These are phyloP conservation scores for Citrus sp. DNA, from an alignment of 345 rosid species.

Conservation along the genomic window DNA sequence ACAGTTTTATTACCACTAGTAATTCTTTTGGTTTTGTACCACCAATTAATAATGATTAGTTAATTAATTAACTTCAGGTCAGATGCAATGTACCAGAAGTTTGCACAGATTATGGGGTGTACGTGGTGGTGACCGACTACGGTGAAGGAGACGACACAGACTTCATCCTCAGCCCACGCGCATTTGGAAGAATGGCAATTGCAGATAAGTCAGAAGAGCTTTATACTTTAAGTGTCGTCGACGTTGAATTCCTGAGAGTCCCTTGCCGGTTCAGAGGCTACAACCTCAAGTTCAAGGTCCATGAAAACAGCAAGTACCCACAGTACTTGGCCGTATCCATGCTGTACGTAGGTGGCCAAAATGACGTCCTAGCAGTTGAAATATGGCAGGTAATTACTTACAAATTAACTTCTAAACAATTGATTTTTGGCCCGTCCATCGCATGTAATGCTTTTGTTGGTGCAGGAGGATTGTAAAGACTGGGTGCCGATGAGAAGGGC, in stretches of 20 bases:
- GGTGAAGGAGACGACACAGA: constrained; percentile 82
- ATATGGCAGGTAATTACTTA: constrained; percentile 49
- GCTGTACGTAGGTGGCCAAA: constrained; percentile 49
- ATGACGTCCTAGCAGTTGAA: constrained; percentile 60
- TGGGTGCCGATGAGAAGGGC: constrained; percentile 77
- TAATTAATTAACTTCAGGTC: constrained; percentile 37
- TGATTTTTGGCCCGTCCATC: too few species aligned
- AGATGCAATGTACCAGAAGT: constrained; percentile 58
- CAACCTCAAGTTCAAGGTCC: constrained; percentile 56
- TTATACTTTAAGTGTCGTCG: constrained; percentile 65
- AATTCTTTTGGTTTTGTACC: neutral
- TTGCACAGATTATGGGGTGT: constrained; percentile 62
- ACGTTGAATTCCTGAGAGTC: constrained; percentile 61
- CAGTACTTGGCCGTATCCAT: constrained; percentile 60
- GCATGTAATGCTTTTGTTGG: too few species aligned
- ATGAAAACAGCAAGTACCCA: constrained; percentile 62
- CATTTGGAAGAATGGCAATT: constrained; percentile 52
- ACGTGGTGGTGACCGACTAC: constrained; percentile 74
- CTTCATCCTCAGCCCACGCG: constrained; percentile 71
- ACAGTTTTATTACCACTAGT: neutral
- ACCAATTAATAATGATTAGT: neutral
- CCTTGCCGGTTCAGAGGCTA: constrained; percentile 51
- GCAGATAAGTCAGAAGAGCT: constrained; percentile 36
- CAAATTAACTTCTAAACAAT: too few species aligned
- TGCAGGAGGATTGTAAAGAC: constrained; percentile 54